phyloP scores from a whole-genome alignment of 2,329 filamentous ascomycete species.

The Neonectria punicea region DNA sequence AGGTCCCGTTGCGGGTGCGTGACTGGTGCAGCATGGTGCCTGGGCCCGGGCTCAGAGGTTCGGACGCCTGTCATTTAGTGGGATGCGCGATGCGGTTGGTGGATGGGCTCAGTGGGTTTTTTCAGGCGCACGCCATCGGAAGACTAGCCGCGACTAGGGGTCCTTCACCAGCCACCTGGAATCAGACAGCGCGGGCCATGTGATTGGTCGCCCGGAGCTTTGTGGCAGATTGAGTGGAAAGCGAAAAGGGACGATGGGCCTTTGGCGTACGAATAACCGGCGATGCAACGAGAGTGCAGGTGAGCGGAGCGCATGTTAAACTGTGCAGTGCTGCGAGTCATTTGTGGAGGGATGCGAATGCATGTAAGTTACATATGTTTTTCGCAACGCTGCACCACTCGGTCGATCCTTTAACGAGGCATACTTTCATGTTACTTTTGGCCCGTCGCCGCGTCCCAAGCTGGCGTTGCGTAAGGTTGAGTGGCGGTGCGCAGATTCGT shows the following conservation, averaged over 20 bases:
- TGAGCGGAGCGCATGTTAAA: conserved; percentile 4
- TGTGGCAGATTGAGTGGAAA: conserved; percentile 6
- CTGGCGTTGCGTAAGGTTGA: conserved; percentile 19
- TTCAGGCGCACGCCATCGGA: conserved; percentile 9
- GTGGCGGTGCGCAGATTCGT: conserved; percentile 24
- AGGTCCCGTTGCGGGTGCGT: conserved; percentile 15
- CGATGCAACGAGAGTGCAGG: conserved; percentile 1
- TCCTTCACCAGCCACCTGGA: conserved; percentile 27
- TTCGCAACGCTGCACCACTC: not conserved
- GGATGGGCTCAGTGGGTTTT: not conserved
- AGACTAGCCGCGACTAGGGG: conserved; percentile 8
- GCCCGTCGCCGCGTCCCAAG: not conserved
- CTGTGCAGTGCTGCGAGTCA: not conserved
- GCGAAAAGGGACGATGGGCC: not conserved
- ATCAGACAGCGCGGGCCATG: not conserved
- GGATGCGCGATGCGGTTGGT: not conserved
- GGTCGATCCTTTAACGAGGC: not conserved
- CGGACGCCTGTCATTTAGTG: conserved; percentile 16
- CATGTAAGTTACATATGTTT: not conserved
- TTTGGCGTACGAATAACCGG: not conserved
- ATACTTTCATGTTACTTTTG: not conserved
- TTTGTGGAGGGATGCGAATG: not conserved
- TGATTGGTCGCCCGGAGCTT: conserved; percentile 15
- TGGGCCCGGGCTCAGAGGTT: conserved; percentile 20
- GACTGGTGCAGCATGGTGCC: conserved; percentile 25